Evolutionary conservation across 1,139 yeast genomes (phyloP), one percentile per base, ranked within the genome.

Genomic region (Protomyces gravidus): DNA sequence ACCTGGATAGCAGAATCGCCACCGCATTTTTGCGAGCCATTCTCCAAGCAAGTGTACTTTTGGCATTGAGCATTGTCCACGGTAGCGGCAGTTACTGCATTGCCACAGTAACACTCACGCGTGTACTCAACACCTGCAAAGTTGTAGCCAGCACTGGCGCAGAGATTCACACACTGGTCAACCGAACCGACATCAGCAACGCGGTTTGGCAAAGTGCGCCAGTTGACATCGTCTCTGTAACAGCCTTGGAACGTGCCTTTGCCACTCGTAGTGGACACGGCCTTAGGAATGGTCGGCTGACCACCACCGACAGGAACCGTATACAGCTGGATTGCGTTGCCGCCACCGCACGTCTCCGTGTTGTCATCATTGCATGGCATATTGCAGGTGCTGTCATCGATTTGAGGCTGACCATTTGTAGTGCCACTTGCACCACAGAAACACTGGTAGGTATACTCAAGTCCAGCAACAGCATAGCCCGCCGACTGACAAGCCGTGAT

Each of bases 81-180:
- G 11, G 17, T 19, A 2, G 42, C n/a, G 9, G 42, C 42, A 15
- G 23, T 36, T 17, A 17, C 42, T 6, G 21, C 19, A 4, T 36
- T 36, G 42, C 47, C 47, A 46, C 62, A 60, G 40, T 19, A 60
- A 23, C 62, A 60, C 45, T 60, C 51, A 15, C 50, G 46, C 26
- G 36, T 33, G 39, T 60, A 56, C 50, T 60, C 62, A 13, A 57
- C 27, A 6, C 61, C 62, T 19, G 59, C 56, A 30, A 32, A 50
- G 28, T 39, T 21, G 42, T 46, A 60, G 17, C 55, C 59, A n/a
- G 51, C 42, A 2, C 25, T 36, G 39, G 21, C 45, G 30, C 60
- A 56, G 23, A 30, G 33, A n/a, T 40, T 50, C n/a, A 56, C 50
- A 26, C 60, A 56, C 7, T 45, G 50, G 11, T 56, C 60, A n/a